Conservation (phyloP, 2,329 filamentous ascomycete species). For the Neonectria magnoliae region DNA sequence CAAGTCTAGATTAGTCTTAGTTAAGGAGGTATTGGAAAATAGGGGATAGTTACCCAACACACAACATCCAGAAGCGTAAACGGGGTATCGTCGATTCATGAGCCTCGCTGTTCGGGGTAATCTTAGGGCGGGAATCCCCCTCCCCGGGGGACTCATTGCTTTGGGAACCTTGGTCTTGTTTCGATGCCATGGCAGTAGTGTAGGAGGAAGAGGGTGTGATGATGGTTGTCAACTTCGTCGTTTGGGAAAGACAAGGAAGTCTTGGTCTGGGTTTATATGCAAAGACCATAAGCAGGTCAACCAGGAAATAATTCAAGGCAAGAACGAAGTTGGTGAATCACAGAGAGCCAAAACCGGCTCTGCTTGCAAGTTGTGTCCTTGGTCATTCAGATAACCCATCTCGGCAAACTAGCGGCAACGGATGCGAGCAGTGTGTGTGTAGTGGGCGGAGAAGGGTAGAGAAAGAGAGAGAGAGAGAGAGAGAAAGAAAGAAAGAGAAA, state of each 20-base stretch:
- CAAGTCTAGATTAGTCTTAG: neutral
- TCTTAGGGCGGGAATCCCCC: neutral
- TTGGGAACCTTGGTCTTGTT: neutral
- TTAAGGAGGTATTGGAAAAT: neutral
- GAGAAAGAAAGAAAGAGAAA: neutral
- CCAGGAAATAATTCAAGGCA: too few relatives aligned
- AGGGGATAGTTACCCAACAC: conserved; percentile 43
- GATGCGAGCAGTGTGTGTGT: neutral
- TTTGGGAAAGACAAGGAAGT: neutral
- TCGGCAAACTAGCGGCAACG: neutral
- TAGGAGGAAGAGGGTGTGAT: neutral
- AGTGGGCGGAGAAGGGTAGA: neutral
- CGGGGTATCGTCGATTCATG: conserved; percentile 37
- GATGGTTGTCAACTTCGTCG: neutral
- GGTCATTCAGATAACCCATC: neutral
- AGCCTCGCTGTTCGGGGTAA: conserved; percentile 6
- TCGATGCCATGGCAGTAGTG: conserved; percentile 9
- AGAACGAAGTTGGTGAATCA: conserved; percentile 1
- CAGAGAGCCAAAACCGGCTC: neutral
- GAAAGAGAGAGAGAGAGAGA: neutral
- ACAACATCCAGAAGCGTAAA: conserved; percentile 48
- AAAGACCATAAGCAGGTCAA: neutral
- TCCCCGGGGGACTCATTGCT: conserved; percentile 1
- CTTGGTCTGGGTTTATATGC: neutral
- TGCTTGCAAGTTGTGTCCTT: neutral